These are phyloP conservation scores for Eruca vesicaria DNA, from an alignment of 441 rosid species.

Conservation along the genomic window DNA sequence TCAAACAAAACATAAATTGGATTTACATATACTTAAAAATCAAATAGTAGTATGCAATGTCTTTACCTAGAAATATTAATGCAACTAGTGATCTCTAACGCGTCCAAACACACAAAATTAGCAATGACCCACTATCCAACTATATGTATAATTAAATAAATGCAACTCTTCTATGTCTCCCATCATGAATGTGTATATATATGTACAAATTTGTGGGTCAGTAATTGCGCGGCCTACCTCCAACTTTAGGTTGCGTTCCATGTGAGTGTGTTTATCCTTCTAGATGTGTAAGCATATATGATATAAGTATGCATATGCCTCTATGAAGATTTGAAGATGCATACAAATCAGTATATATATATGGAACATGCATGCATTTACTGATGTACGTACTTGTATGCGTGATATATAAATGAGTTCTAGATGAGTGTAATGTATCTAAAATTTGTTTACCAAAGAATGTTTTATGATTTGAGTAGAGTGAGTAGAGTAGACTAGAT, in stretches of 20 bases:
- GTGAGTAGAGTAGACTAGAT: background rate
- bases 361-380: slow-evolving; percentile 4
- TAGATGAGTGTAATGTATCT: slow-evolving; percentile 2
- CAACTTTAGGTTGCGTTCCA: background rate
- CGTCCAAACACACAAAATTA: slow-evolving; percentile 4
- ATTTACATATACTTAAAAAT: background rate
- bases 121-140: slow-evolving; percentile 33
- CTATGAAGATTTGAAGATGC: background rate
- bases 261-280: slow-evolving; percentile 5
- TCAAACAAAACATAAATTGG: background rate
- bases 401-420: background rate
- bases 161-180: slow-evolving; percentile 26
- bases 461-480: slow-evolving; percentile 9
- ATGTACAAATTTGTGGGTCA: slow-evolving; percentile 23
- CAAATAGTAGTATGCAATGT: background rate
- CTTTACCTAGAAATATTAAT: slow-evolving; percentile 15
- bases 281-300: background rate
- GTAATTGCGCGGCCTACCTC: slow-evolving; percentile 15
- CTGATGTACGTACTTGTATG: background rate
- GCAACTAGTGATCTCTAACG: slow-evolving; percentile 26
- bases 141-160: slow-evolving; percentile 14
- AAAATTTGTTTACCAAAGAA: slow-evolving; percentile 13
- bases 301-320: background rate
- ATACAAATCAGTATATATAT: background rate
- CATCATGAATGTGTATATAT: slow-evolving; percentile 16